Evolutionary conservation across 2,329 filamentous ascomycete genomes (phyloP).

Genomic region (Aureobasidium musti): DNA sequence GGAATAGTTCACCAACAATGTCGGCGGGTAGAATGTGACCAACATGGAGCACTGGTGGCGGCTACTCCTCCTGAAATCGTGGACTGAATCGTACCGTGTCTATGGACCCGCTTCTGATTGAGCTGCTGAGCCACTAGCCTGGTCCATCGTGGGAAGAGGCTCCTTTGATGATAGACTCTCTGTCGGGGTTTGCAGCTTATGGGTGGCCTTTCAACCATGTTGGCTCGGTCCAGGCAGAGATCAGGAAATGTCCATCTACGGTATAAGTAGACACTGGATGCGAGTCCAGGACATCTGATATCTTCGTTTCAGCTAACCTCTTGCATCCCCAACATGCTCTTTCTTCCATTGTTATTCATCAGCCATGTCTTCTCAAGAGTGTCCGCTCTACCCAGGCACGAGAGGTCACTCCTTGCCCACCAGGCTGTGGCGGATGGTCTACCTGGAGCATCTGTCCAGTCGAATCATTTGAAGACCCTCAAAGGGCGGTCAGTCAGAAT

Average conservation of each 20-base stretch:
- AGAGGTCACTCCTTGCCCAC: neutral
- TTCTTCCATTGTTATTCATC: neutral
- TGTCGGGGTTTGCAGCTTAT: neutral
- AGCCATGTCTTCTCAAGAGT: neutral
- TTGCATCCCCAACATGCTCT: neutral
- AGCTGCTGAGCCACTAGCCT: neutral
- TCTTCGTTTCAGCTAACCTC: neutral
- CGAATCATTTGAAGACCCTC: neutral
- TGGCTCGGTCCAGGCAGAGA: neutral
- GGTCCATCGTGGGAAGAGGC: neutral
- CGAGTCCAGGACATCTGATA: neutral
- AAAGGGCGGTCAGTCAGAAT: neutral
- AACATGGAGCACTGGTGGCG: neutral
- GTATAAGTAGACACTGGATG: neutral
- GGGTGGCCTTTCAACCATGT: neutral
- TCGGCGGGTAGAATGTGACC: neutral
- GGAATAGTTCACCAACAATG: neutral
- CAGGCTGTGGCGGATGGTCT: neutral
- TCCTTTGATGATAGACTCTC: neutral
- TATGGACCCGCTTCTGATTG: neutral
- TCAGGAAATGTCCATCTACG: neutral
- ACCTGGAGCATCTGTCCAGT: neutral
- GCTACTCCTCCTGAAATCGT: neutral
- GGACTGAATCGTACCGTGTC: neutral
- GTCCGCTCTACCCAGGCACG: neutral